Evolutionary conservation across 768 basidiomycete genomes (phyloP).

Genomic region (Lanmaoa rubissima): DNA sequence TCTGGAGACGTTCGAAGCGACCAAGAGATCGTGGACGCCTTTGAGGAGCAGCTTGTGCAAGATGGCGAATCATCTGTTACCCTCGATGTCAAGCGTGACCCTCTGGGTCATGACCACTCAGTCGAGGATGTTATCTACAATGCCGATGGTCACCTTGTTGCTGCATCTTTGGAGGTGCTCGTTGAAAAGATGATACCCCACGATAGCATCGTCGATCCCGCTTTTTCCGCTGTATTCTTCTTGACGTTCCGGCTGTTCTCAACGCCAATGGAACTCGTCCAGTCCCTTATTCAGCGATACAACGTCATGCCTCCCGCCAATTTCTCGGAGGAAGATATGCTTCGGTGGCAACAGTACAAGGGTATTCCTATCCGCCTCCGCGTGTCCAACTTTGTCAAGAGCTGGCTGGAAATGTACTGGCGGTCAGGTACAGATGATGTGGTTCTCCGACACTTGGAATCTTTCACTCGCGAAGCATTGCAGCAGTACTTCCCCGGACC

Average conservation of each 20-base stretch:
- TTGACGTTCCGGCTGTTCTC: slow-evolving; percentile 93
- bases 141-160: slow-evolving; percentile 84
- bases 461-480: slow-evolving; percentile 63
- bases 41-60: slow-evolving; percentile 56
- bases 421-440: slow-evolving; percentile 67
- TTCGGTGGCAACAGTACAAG: slow-evolving; percentile 83
- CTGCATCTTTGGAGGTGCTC: slow-evolving; percentile 83
- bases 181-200: slow-evolving; percentile 99
- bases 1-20: slow-evolving; percentile 50
- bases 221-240: slow-evolving; percentile 89
- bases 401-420: slow-evolving; percentile 94
- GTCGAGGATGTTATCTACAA: slow-evolving; percentile 88
- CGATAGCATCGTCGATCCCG: slow-evolving; percentile 83
- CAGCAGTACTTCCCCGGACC: slow-evolving; percentile 63
- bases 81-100: slow-evolving; percentile 36
- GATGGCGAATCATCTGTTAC: slow-evolving; percentile 53
- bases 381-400: slow-evolving; percentile 90
- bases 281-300: slow-evolving; percentile 78
- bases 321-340: slow-evolving; percentile 56
- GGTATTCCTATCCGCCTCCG: slow-evolving; percentile 87
- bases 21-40: slow-evolving; percentile 29
- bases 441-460: slow-evolving; percentile 53
- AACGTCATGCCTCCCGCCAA: slow-evolving; percentile 67
- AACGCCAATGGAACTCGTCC: slow-evolving; percentile 71
- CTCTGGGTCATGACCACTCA: slow-evolving; percentile 71